phyloP scores from a whole-genome alignment of 306 rosid genomes.

The Lathyrus oleraceus region DNA sequence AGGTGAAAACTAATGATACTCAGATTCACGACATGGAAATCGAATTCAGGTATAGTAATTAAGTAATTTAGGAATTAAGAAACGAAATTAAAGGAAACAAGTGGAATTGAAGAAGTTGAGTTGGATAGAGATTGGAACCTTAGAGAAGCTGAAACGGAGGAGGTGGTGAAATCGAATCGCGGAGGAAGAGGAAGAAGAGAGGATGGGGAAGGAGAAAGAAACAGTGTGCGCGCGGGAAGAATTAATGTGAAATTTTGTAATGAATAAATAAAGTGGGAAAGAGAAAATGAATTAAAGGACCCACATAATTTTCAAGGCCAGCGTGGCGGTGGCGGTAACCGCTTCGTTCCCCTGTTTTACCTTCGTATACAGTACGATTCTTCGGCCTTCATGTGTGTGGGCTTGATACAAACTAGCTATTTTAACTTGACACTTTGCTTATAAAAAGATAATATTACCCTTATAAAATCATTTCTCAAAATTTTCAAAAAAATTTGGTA shows the following conservation, averaged over 20 bases:
- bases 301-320: background rate
- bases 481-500: too few species aligned
- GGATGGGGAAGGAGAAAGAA: background rate
- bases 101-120: background rate
- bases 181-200: background rate
- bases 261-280: conserved; percentile 24
- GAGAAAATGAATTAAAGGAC: background rate
- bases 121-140: conserved; percentile 1
- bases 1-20: background rate
- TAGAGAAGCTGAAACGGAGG: conserved; percentile 23
- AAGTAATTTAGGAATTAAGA: background rate
- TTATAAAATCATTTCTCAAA: too few species aligned
- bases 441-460: too few species aligned
- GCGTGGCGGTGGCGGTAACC: background rate
- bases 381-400: background rate
- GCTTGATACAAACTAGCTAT: background rate
- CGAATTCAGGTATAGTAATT: background rate
- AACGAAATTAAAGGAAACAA: background rate
- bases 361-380: background rate
- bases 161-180: background rate
- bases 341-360: background rate
- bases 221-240: conserved; percentile 38
- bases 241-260: conserved; percentile 32
- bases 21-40: background rate
- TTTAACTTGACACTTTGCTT: too few species aligned